Evolutionary conservation across 1,284 basidiomycete species (phyloP).

Genomic region (Anthracocystis panici-leucophaei): DNA sequence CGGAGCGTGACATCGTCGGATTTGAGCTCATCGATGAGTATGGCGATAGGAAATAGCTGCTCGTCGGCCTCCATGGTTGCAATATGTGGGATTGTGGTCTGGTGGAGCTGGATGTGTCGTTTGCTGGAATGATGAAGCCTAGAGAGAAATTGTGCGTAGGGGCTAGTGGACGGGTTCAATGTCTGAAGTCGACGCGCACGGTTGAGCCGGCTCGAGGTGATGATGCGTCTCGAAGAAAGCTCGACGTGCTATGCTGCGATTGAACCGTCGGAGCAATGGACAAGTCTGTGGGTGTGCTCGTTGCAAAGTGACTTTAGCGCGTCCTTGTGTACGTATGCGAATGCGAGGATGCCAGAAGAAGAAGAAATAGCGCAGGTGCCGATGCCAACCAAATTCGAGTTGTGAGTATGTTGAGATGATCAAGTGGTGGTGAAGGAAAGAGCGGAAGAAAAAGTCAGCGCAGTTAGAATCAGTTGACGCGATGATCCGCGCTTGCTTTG

Average conservation of each 20-base stretch:
- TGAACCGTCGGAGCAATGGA: not conserved
- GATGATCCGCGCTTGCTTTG: constrained; percentile 19
- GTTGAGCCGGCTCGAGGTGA: not conserved
- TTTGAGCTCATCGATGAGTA: constrained; percentile 93
- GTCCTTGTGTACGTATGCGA: not conserved
- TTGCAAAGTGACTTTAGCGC: not conserved
- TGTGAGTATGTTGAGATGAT: not conserved
- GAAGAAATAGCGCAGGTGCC: not conserved
- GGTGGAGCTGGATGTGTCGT: no score
- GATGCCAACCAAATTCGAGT: not conserved
- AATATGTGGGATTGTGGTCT: no score
- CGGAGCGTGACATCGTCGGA: constrained; percentile 85
- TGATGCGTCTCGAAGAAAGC: not conserved
- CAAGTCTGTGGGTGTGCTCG: not conserved
- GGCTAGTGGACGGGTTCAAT: not conserved
- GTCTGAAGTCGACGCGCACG: not conserved
- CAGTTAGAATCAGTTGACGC: constrained; percentile 3
- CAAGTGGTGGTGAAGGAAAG: constrained; percentile 7
- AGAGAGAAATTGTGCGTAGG: not conserved
- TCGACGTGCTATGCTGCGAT: not conserved
- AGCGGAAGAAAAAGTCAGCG: constrained; percentile 5
- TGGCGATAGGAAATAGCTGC: constrained; percentile 70
- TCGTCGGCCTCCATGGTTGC: constrained; percentile 67
- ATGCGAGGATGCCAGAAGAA: not conserved
- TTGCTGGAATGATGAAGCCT: not conserved